Conservation (phyloP, 495 filamentous ascomycete genomes). For the Pseudomonodictys pantanalensis region DNA sequence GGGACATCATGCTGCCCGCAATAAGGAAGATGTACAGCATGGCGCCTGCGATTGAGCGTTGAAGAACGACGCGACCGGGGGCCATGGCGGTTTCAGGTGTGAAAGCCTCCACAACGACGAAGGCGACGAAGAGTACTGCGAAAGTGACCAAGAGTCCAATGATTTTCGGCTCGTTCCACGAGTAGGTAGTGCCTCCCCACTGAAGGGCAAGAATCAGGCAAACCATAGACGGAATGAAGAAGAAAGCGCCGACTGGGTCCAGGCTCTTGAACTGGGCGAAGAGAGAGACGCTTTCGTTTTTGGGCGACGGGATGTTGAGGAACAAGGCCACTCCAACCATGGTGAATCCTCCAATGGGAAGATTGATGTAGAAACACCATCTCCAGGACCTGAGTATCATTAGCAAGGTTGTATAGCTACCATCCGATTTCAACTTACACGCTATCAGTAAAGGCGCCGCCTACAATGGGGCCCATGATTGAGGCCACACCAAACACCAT, state of each 20-base stretch:
- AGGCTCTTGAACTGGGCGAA: constrained; percentile 22
- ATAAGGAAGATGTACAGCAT: constrained; percentile 25
- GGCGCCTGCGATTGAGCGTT: constrained; percentile 13
- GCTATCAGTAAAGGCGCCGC: constrained; percentile 11
- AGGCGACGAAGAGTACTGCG: constrained; percentile 60
- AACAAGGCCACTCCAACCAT: neutral
- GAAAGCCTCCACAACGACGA: constrained; percentile 62
- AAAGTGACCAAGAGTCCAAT: constrained; percentile 68
- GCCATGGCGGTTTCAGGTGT: constrained; percentile 66
- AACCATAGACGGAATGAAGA: constrained; percentile 18
- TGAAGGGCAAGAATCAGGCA: constrained; percentile 30
- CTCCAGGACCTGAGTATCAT: too few species aligned
- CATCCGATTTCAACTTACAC: too few species aligned
- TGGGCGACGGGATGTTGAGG: constrained; percentile 8
- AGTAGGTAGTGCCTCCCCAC: constrained; percentile 56
- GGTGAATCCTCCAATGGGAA: constrained; percentile 37
- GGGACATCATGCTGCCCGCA: constrained; percentile 13
- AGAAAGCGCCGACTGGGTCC: constrained; percentile 8
- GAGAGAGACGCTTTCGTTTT: neutral
- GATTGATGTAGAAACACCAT: constrained; percentile 45
- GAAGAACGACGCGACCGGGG: constrained; percentile 15
- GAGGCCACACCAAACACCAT: constrained; percentile 14
- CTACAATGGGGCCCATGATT: constrained; percentile 10
- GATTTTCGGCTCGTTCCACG: constrained; percentile 63
- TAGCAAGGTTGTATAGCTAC: too few species aligned